Percentiles rank a stretch among this genome's conserved stretches.
Conservation (phyloP, 257 asterid genomes). For the Schizonepeta tenuifolia region DNA sequence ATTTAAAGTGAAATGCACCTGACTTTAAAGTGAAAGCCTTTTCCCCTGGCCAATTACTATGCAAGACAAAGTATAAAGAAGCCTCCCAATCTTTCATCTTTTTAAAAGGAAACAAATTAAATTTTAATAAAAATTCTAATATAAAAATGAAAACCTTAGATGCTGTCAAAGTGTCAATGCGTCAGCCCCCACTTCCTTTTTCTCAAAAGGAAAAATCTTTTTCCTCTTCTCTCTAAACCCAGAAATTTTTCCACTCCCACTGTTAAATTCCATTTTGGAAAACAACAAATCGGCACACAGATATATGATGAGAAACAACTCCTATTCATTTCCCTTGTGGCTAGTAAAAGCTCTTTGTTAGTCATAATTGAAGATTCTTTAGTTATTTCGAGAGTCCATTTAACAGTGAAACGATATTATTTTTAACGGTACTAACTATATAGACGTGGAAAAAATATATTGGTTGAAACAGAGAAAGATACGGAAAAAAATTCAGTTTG, state of each 20-base stretch:
- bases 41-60: conserved; percentile 39
- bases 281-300: conserved; percentile 9
- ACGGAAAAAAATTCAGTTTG: no score
- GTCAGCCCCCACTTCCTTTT: conserved; percentile 50
- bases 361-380: background rate
- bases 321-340: background rate
- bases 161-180: conserved; percentile 44
- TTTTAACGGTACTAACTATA: background rate
- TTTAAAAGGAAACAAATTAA: conserved; percentile 26
- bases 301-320: background rate
- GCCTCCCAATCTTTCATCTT: conserved; percentile 41
- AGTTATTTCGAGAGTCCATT: background rate
- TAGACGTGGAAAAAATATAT: no score
- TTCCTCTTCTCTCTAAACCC: conserved; percentile 35
- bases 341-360: background rate
- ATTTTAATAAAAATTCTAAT: background rate
- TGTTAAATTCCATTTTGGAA: conserved; percentile 28
- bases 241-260: conserved; percentile 15
- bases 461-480: background rate
- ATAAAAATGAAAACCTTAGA: conserved; percentile 20
- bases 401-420: background rate
- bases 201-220: conserved; percentile 31
- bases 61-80: conserved; percentile 44
- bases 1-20: conserved; percentile 32
- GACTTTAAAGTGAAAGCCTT: conserved; percentile 41